Evolutionary conservation across 2,329 filamentous ascomycete genomes (phyloP), one percentile per base, ranked within the genome.

Genomic region (Clonostachys byssicola): DNA sequence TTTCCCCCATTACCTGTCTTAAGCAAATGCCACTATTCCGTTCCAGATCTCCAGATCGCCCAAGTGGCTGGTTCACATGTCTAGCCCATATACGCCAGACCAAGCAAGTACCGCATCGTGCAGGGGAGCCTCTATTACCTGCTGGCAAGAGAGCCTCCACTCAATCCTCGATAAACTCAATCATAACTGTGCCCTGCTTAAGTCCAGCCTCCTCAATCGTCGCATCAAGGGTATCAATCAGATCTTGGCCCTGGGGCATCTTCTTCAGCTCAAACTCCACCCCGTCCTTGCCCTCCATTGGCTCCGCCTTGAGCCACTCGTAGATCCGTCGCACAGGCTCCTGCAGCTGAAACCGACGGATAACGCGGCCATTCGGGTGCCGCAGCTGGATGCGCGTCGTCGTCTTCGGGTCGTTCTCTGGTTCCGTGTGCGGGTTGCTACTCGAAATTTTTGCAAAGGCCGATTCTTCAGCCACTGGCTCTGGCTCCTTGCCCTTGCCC

Each of bases 161-260:
- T 39, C 36, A n/a, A 33, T 80, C 75, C 64, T 89, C 85, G 48
- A 88, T 67, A 60, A 91, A 95, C 65, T 96, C 94, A 55, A 99
- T 86, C 89, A 96, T 96, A 8, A 99, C 86, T 0, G 91, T 96
- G 5, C 88, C 91, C 60, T 95, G 92, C 73, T 94, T 95, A 57
- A 99, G 67, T 1, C 92, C 90, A 0, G 87, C 89, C 60, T 90
- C 86, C 55, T 82, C 82, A 50, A 99, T 88, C 1, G 83, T 89
- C 53, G 78, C 71, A 43, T 91, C 85, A 43, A 96, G 72, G 47
- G 75, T 70, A 16, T 87, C 84, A 40, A 96, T 86, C 49, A 99
- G 69, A 59, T 99, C 94, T 61, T 86, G 86, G 43, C 91, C 89
- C 51, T 73, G 73, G 0, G 78, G 78, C 82, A 95, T 87, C 52